Evolutionary conservation across 306 rosid species (phyloP), one percentile per base, ranked within the genome.

Genomic region (Sesbania bispinosa): DNA sequence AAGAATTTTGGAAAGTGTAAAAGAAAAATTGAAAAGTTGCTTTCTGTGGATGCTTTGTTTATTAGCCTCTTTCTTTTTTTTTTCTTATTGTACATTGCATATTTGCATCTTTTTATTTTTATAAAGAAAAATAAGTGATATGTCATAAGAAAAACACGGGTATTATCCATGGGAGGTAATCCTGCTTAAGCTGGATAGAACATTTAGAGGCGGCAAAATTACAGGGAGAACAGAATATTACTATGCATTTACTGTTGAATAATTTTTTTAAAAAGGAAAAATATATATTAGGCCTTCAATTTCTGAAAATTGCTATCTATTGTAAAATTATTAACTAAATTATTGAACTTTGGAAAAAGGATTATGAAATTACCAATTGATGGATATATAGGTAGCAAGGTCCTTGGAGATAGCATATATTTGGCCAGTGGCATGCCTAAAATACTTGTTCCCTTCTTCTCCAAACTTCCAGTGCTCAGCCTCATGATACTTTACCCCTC

Each of bases 371-470:
- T 48, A 89, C 96, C 82, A 75, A 65, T 93, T 93, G 53, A 51
- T 82, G 8, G 96, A 82, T 36, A 93, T 88, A 69, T 93, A 93
- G 58, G 85, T 69, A 3, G 96, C 98, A 29, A 93, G 89, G 79
- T 93, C 98, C 71, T 80, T 93, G 10, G 98, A 93, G 69, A 93
- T 85, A 71, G 86, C 98, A 71, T 93, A 93, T 77, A 93, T 67
- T 85, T 93, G 98, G 67, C 98, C 98, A 3, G 98, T 93, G 58
- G 98, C 98, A 63, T 93, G 98, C 82, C 96, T 88, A 75, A 93
- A 93, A 61, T 93, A 93, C 59, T 83, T 87, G 81, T 93, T 93
- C 47, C 98, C 98, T 83, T 87, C 93, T 62, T 90, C 98, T 16
- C 98, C 98, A 75, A 93, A 90, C 51, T 90, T 93, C 98, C 96